phyloP scores from a whole-genome alignment of 257 asterid species.

The Marsdenia floribunda region DNA sequence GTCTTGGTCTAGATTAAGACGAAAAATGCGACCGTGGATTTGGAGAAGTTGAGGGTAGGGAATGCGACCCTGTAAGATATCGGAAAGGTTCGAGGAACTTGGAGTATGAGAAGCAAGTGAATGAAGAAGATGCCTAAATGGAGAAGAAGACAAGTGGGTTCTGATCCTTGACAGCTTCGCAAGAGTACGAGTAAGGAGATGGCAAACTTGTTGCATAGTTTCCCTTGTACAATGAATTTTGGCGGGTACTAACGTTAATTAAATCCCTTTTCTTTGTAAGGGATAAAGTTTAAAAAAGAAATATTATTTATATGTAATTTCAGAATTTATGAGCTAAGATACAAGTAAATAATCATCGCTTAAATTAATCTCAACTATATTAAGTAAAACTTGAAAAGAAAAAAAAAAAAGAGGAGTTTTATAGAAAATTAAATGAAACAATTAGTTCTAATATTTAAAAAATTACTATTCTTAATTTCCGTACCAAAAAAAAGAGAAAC shows the following conservation, averaged over 20 bases:
- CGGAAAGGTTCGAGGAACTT: conserved; percentile 24
- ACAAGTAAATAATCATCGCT: too few relatives aligned
- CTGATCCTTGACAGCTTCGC: neutral
- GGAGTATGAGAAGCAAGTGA: conserved; percentile 15
- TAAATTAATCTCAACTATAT: too few relatives aligned
- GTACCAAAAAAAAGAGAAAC: too few relatives aligned
- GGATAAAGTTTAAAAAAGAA: too few relatives aligned
- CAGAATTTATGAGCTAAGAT: too few relatives aligned
- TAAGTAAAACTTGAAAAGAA: neutral
- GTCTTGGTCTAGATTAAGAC: conserved; percentile 49
- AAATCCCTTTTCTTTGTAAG: too few relatives aligned
- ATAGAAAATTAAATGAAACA: neutral
- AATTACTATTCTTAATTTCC: too few relatives aligned
- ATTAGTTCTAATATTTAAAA: too few relatives aligned
- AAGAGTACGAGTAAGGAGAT: neutral
- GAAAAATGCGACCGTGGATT: conserved; percentile 59
- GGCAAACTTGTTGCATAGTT: neutral
- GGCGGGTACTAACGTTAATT: neutral
- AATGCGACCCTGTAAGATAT: conserved; percentile 54
- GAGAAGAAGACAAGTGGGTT: neutral
- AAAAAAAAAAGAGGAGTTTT: neutral
- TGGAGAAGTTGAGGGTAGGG: conserved; percentile 54
- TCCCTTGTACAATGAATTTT: neutral
- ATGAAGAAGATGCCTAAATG: conserved; percentile 18
- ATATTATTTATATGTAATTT: too few relatives aligned